phyloP scores from a whole-genome alignment of 1,284 basidiomycete genomes.

The Pyrrhoderma lamaoense region DNA sequence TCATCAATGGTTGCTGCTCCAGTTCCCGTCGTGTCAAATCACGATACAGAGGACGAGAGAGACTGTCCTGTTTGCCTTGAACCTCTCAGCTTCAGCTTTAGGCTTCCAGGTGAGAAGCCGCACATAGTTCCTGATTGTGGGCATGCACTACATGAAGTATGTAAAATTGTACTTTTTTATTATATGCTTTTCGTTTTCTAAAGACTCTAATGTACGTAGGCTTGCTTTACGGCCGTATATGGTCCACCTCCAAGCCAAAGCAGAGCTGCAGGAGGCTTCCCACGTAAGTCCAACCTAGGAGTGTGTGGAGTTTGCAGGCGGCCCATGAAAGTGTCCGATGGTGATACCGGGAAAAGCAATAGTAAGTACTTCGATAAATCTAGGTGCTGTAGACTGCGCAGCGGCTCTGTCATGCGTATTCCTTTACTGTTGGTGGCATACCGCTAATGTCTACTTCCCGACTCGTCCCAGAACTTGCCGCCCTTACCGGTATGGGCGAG shows the following conservation, averaged over 20 bases:
- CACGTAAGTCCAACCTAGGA: slow-evolving; percentile 75
- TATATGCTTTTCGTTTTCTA: slow-evolving; percentile 15
- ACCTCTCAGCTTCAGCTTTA: slow-evolving; percentile 80
- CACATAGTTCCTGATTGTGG: slow-evolving; percentile 96
- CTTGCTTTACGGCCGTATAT: slow-evolving; percentile 94
- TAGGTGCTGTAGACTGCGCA: background rate
- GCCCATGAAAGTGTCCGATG: slow-evolving; percentile 89
- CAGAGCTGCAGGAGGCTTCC: slow-evolving; percentile 34
- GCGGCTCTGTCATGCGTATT: background rate
- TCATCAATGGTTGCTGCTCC: slow-evolving; percentile 50
- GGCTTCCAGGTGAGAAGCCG: slow-evolving; percentile 89
- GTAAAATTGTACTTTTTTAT: slow-evolving; percentile 24
- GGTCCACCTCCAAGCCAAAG: slow-evolving; percentile 70
- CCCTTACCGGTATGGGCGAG: slow-evolving; percentile 81
- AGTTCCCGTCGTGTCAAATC: slow-evolving; percentile 59
- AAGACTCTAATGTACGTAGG: slow-evolving; percentile 40
- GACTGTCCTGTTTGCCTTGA: slow-evolving; percentile 90
- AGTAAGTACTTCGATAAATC: slow-evolving; percentile 48
- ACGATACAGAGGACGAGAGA: slow-evolving; percentile 66
- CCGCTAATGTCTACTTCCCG: background rate
- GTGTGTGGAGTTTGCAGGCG: slow-evolving; percentile 95
- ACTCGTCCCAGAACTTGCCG: slow-evolving; percentile 67
- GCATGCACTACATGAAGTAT: slow-evolving; percentile 91
- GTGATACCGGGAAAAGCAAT: slow-evolving; percentile 74
- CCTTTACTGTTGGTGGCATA: slow-evolving; percentile 1